Evolutionary conservation across 2,329 filamentous ascomycete species (phyloP), one percentile per base, ranked within the genome.

Genomic region (Alternaria brassicae): DNA sequence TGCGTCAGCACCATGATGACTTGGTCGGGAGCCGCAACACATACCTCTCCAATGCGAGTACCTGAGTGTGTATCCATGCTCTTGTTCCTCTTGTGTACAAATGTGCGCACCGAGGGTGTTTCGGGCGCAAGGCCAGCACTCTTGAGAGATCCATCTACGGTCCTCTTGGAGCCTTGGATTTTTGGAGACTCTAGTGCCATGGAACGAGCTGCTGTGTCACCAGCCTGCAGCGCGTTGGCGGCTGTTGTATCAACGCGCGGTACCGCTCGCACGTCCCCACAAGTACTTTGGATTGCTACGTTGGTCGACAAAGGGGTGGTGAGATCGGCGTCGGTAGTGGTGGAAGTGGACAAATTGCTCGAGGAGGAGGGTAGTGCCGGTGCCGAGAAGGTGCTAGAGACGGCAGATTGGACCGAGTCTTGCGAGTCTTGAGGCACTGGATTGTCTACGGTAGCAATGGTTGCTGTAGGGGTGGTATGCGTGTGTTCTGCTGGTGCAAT

Each of bases 11-110:
- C 62, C 51, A 59, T 59, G 56, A 54, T 56, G 53, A 55, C 39
- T 30, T 51, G 25, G 44, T 54, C 36, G 50, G 48, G 30, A 6
- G 48, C 58, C 40, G 44, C 23, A 50, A 32, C 37, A 82, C 82
- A 69, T 83, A 95, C 91, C 84, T 96, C 91, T 76, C 90, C 89
- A 68, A 94, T 91, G 67, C 88, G 89, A 71, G 66, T 62, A 49
- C 86, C 91, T 48, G 86, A 84, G 47, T 85, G 84, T 8, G 87
- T 88, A 59, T 91, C 81, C 56, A 88, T 84, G 75, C 91, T 94
- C 45, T 87, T 87, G 62, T 88, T 92, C 70, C 91, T 85, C 27
- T 89, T 89, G 75, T 92, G 90, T 28, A 84, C 85, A 53, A 70
- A 72, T 42, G 53, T 60, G 57, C 58, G 61, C 15, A 45, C 62